These are phyloP conservation scores for Pseudogymnoascus sp. DNA, from an alignment of 2,329 filamentous ascomycete genomes.

Conservation along the genomic window DNA sequence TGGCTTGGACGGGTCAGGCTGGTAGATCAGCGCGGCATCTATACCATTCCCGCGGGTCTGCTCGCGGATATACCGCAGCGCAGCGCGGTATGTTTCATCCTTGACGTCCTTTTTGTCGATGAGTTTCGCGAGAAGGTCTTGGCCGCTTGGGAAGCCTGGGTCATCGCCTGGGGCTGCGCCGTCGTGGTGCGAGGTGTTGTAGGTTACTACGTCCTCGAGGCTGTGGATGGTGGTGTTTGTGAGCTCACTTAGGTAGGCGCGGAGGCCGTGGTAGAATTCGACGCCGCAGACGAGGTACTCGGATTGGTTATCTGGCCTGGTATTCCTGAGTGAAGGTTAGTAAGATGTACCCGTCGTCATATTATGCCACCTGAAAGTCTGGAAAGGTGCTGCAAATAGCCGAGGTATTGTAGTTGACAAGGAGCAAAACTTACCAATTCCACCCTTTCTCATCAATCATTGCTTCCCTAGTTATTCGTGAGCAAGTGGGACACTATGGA, in stretches of 20 bases:
- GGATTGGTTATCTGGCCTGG: background rate
- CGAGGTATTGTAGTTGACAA: background rate
- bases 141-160: conserved; percentile 11
- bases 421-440: background rate
- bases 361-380: too few species aligned
- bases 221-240: background rate
- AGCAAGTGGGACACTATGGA: background rate
- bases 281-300: conserved; percentile 8
- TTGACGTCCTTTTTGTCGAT: background rate
- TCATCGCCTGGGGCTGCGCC: conserved; percentile 10
- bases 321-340: background rate
- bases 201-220: conserved; percentile 2
- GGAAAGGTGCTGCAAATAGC: too few species aligned
- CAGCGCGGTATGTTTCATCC: conserved; percentile 2
- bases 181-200: background rate
- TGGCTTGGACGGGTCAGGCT: background rate
- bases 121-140: conserved; percentile 13
- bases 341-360: background rate
- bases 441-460: background rate
- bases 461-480: background rate
- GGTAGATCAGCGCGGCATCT: conserved; percentile 3
- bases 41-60: conserved; percentile 1
- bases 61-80: background rate
- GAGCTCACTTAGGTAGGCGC: background rate
- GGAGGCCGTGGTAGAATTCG: conserved; percentile 8